A percentile compares a stretch with the other conserved stretches of the same genome.
Evolutionary conservation across 1,139 yeast genomes (phyloP).

Genomic region (Lodderomyces theae): DNA sequence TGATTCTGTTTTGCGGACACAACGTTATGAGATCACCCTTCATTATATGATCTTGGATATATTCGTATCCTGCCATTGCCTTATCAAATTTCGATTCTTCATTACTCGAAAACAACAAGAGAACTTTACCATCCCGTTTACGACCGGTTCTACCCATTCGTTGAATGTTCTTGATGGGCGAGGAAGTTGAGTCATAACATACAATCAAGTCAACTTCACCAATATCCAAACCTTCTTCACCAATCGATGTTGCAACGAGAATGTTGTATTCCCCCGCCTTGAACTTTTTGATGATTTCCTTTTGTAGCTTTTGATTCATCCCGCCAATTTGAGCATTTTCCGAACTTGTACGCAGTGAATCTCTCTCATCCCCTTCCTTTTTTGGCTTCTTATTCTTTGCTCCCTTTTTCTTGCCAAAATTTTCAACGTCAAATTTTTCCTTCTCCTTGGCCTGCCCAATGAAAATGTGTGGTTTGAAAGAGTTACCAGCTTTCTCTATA

Average conservation of each 20-base stretch:
- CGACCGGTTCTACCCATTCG: constrained; percentile 99
- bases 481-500: constrained; percentile 40
- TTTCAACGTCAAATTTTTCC: constrained; percentile 57
- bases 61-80: constrained; percentile 81
- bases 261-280: constrained; percentile 70
- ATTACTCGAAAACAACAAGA: constrained; percentile 72
- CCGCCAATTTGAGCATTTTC: constrained; percentile 54
- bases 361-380: constrained; percentile 19
- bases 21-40: constrained; percentile 39
- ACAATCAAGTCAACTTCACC: constrained; percentile 95
- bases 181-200: constrained; percentile 88
- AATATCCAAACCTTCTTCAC: constrained; percentile 97
- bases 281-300: constrained; percentile 70
- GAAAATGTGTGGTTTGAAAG: constrained; percentile 75
- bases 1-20: constrained; percentile 55
- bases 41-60: constrained; percentile 66
- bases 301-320: constrained; percentile 72
- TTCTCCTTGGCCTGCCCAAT: constrained; percentile 75
- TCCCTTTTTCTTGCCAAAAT: constrained; percentile 16
- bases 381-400: constrained; percentile 32
- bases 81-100: constrained; percentile 79
- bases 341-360: constrained; percentile 38
- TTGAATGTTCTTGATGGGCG: constrained; percentile 91
- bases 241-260: constrained; percentile 93
- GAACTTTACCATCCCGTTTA: constrained; percentile 81